Evolutionary conservation across 2,329 filamentous ascomycete genomes (phyloP).

Genomic region (Epichloe coenophiala): DNA sequence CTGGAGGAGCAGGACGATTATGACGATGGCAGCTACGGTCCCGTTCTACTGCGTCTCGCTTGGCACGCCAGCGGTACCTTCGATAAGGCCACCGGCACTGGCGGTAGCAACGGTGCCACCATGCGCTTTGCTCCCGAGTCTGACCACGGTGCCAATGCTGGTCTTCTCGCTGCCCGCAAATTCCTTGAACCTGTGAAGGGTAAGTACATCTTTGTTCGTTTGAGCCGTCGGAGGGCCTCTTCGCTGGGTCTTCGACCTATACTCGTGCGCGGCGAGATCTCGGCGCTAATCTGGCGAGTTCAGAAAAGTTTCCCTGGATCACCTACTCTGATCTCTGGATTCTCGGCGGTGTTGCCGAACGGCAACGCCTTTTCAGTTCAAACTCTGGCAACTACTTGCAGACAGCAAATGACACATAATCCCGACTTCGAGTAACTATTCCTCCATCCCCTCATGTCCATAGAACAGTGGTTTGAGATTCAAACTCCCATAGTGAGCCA

Average conservation of each 20-base stretch:
- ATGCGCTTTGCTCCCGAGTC: slow-evolving; percentile 90
- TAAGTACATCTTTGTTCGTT: slow-evolving; percentile 22
- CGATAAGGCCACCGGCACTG: slow-evolving; percentile 75
- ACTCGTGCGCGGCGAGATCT: not conserved
- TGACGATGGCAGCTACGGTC: slow-evolving; percentile 91
- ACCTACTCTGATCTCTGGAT: slow-evolving; percentile 96
- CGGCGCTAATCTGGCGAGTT: slow-evolving; percentile 4
- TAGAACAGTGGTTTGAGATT: not conserved
- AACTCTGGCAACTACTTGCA: not conserved
- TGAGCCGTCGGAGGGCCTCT: too few species aligned
- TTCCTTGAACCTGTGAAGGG: slow-evolving; percentile 88
- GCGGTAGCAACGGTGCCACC: slow-evolving; percentile 89
- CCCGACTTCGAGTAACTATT: not conserved
- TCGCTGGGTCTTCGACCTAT: too few species aligned
- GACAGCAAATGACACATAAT: not conserved
- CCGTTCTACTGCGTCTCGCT: slow-evolving; percentile 76
- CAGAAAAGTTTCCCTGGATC: slow-evolving; percentile 79
- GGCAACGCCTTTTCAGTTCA: not conserved
- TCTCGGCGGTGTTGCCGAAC: slow-evolving; percentile 58
- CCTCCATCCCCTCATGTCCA: not conserved
- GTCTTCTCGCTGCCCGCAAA: slow-evolving; percentile 71
- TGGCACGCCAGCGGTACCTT: slow-evolving; percentile 94
- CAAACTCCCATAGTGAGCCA: not conserved
- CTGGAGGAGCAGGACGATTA: slow-evolving; percentile 89
- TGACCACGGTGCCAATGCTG: slow-evolving; percentile 87